A percentile compares a stretch with the other conserved stretches of the same genome.
Conservation (phyloP, 176 grass and related monocot species). For the Musa itinerans region DNA sequence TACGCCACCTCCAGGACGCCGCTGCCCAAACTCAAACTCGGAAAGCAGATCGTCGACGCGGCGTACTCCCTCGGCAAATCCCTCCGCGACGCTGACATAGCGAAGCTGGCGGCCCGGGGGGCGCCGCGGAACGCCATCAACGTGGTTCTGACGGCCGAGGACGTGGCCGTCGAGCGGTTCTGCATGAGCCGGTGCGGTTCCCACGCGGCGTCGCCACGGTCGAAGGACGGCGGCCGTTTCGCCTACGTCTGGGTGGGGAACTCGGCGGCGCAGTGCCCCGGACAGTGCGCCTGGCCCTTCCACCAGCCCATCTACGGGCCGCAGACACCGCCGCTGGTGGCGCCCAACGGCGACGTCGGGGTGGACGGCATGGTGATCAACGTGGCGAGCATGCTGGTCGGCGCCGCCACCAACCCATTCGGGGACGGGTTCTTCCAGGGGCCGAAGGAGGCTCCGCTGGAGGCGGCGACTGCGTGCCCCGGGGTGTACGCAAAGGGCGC, state of each 20-base stretch:
- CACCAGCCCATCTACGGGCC: conserved; percentile 37
- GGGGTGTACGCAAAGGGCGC: conserved; percentile 34
- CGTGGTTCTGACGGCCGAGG: conserved; percentile 1
- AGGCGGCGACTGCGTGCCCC: conserved; percentile 41
- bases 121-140: neutral
- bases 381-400: conserved; percentile 39
- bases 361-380: conserved; percentile 43
- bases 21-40: conserved; percentile 7
- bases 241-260: conserved; percentile 40
- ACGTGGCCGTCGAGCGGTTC: conserved; percentile 39
- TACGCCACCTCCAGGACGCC: conserved; percentile 13
- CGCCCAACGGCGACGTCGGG: conserved; percentile 44
- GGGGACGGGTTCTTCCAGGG: conserved; percentile 46
- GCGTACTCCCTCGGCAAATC: conserved; percentile 10
- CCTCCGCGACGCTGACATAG: conserved; percentile 2
- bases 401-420: conserved; percentile 40
- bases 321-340: conserved; percentile 11
- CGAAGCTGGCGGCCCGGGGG: neutral
- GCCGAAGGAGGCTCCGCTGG: conserved; percentile 30
- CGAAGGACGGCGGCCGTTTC: conserved; percentile 8
- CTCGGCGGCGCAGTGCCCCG: conserved; percentile 39
- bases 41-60: conserved; percentile 16
- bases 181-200: conserved; percentile 38
- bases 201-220: conserved; percentile 16
- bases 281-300: conserved; percentile 70